Conservation (phyloP, 169 alveolate genomes). For the Prorocentrum cordatum region DNA sequence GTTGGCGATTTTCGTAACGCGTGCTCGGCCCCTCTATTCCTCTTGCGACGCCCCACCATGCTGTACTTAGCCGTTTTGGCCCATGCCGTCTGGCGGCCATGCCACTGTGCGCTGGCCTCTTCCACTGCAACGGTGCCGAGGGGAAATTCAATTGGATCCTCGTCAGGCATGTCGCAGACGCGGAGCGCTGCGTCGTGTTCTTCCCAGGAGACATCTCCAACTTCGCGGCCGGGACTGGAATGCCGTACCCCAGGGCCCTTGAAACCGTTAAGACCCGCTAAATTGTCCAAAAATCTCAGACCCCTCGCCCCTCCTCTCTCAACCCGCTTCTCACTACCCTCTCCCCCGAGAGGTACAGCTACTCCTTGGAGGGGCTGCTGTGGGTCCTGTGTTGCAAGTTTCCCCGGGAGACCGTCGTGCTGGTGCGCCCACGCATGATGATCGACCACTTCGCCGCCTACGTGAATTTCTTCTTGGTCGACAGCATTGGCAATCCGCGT, state of each 20-base stretch:
- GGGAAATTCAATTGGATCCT: conserved; percentile 33
- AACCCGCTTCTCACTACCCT: too few relatives aligned
- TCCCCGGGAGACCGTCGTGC: conserved; percentile 40
- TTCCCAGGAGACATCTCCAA: conserved; percentile 50
- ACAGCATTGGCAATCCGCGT: conserved; percentile 42
- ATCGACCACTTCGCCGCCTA: conserved; percentile 31
- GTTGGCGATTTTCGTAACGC: too few relatives aligned
- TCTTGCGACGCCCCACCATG: too few relatives aligned
- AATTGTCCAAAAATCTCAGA: too few relatives aligned
- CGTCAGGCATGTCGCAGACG: conserved; percentile 22
- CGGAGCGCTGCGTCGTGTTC: conserved; percentile 23
- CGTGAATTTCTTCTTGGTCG: conserved; percentile 44
- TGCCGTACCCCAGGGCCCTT: too few relatives aligned
- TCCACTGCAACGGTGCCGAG: conserved; percentile 9
- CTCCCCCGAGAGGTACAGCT: conserved; percentile 28
- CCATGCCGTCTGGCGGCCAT: too few relatives aligned
- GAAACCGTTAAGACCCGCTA: too few relatives aligned
- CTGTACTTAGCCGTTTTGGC: too few relatives aligned
- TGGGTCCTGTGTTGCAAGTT: conserved; percentile 43
- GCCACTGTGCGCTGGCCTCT: not conserved
- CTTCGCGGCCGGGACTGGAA: conserved; percentile 17
- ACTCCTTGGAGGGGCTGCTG: conserved; percentile 37
- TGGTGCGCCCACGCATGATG: conserved; percentile 55
- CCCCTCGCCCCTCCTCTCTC: too few relatives aligned
- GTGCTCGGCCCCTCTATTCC: too few relatives aligned